A percentile compares a stretch with the other conserved stretches of the same genome.
Evolutionary conservation across 2,329 filamentous ascomycete species (phyloP).

Genomic region (Exophiala spinifera): DNA sequence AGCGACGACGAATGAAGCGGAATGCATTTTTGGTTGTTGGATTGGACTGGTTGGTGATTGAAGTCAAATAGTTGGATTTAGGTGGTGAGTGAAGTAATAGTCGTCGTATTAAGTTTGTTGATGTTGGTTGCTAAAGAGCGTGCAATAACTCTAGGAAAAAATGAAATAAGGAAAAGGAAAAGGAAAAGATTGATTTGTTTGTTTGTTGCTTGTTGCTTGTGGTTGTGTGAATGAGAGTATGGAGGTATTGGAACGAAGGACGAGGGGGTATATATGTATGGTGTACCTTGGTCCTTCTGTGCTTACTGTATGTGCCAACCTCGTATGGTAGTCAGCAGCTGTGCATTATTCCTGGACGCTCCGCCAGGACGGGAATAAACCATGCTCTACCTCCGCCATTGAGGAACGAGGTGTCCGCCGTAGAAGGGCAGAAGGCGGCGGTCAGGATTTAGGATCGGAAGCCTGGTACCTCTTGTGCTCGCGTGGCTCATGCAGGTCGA

Average conservation of each 20-base stretch:
- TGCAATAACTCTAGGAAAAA: constrained; percentile 23
- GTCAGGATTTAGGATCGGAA: no score
- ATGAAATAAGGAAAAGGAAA: constrained; percentile 13
- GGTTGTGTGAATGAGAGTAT: constrained; percentile 14
- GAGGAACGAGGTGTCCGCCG: no score
- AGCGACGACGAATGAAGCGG: constrained; percentile 21
- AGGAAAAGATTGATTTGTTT: constrained; percentile 13
- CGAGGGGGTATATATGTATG: constrained; percentile 10
- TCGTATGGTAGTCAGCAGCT: constrained; percentile 2
- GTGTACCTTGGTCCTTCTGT: background rate
- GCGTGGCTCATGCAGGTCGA: background rate
- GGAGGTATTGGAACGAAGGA: background rate
- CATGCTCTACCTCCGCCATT: no score
- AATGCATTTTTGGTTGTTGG: constrained; percentile 23
- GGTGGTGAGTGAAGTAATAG: background rate
- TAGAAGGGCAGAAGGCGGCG: no score
- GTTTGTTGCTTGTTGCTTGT: constrained; percentile 12
- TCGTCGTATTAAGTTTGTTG: background rate
- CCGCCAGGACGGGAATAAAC: no score
- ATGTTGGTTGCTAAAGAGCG: constrained; percentile 19
- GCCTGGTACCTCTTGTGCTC: background rate
- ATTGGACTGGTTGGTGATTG: background rate
- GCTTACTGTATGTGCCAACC: no score
- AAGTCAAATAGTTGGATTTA: background rate
- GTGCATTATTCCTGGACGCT: constrained; percentile 12